A percentile compares a stretch with the other conserved stretches of the same genome.
phyloP scores from a whole-genome alignment of 768 basidiomycete species.

The Clavulina sp. region DNA sequence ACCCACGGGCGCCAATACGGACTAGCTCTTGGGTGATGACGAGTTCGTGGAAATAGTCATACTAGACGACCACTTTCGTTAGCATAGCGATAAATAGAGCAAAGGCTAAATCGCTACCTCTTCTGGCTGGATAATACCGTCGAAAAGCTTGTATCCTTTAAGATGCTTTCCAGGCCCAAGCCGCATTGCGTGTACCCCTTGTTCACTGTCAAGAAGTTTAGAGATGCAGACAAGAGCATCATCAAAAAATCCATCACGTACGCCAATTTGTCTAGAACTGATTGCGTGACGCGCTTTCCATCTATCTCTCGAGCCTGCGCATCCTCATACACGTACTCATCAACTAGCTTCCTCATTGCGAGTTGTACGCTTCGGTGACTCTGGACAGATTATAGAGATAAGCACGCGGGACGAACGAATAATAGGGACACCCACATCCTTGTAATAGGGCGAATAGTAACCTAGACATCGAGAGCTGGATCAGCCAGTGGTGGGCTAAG shows the following conservation, averaged over 20 bases:
- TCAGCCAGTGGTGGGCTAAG: neutral
- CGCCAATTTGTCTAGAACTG: slow-evolving; percentile 72
- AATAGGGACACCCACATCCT: slow-evolving; percentile 29
- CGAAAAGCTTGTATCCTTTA: slow-evolving; percentile 56
- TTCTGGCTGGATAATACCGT: slow-evolving; percentile 56
- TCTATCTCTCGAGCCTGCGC: slow-evolving; percentile 57
- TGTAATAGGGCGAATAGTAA: slow-evolving; percentile 63
- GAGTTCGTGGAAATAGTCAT: slow-evolving; percentile 88
- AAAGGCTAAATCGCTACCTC: slow-evolving; percentile 23
- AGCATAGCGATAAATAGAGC: neutral
- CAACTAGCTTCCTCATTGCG: slow-evolving; percentile 46
- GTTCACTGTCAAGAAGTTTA: neutral
- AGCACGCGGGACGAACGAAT: neutral
- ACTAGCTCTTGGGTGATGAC: slow-evolving; percentile 70
- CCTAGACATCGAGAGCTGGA: slow-evolving; percentile 17
- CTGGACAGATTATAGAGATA: slow-evolving; percentile 21
- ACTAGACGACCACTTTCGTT: slow-evolving; percentile 19
- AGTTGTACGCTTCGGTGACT: slow-evolving; percentile 43
- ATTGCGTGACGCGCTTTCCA: slow-evolving; percentile 70
- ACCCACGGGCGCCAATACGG: slow-evolving; percentile 70
- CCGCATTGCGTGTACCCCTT: slow-evolving; percentile 60
- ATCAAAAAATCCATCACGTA: slow-evolving; percentile 10
- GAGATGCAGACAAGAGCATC: neutral
- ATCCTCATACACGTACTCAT: slow-evolving; percentile 36
- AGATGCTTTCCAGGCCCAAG: slow-evolving; percentile 83